Base-by-base conservation (phyloP, 1,284 basidiomycete species). In the Naganishia albida region DNA sequence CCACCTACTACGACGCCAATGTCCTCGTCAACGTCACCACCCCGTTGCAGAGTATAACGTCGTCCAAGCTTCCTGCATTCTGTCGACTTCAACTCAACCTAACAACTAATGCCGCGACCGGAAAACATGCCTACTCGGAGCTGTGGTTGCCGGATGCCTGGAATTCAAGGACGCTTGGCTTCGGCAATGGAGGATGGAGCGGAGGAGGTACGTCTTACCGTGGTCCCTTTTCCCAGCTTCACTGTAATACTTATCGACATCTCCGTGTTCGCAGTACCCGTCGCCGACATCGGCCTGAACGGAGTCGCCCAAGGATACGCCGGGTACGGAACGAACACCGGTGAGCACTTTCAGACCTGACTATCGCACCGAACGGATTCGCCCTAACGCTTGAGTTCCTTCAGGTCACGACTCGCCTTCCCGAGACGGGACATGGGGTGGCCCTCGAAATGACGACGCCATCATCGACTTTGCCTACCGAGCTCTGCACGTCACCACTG, bases 391-490 rank as follows among this genome's bases (percentile, higher is more conserved):
- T 43, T 39, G 38, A 23, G 25, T 26, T 44, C 23, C 3, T 7
- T 10, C 28, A 63, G 62, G 62, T 1, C 62, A 63, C 43, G 51
- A 63, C 40, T 46, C 49, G 23, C 38, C 30, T 16, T 54, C 50
- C 13, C 16, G 42, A 18, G 46, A 55, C 43, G 62, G 51, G 18
- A 48, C 51, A 8, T 54, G 51, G 30, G 62, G 51, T 13, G 57
- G 57, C 15, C 62, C 53, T 4, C 10, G 44, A 4, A 63, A 63
- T n/a, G 51, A 63, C 44, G 53, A 63, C 43, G 62, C 51, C 10
- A 53, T 54, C 12, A 55, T 63, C 52, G 62, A 63, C n/a, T 63
- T 63, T 40, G 62, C 51, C 20, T 63, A 55, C n/a, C 62, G 62
- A 26, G 60, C 62, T 20, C 42, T 63, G 28, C 62, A 63, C 23